Percentiles rank a stretch among this genome's conserved stretches.
These are phyloP conservation scores for Yamadazyma sp. DNA, from an alignment of 805 yeast species.

Conservation along the genomic window DNA sequence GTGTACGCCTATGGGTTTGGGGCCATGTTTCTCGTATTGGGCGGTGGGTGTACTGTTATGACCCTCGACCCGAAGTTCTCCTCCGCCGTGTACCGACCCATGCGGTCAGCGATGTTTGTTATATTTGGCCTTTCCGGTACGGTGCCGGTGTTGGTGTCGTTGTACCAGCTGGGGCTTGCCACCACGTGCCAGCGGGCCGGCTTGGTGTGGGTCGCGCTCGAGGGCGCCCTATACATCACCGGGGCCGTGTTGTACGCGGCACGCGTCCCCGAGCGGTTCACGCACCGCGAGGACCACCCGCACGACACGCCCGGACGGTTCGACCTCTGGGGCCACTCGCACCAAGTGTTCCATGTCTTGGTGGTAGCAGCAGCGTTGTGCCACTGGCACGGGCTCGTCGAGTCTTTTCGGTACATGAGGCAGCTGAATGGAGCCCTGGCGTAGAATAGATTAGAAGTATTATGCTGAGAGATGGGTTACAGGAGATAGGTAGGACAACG, in stretches of 20 bases:
- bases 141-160: slow-evolving; percentile 64
- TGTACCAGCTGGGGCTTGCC: slow-evolving; percentile 45
- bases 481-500: too few relatives aligned
- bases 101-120: slow-evolving; percentile 76
- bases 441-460: too few relatives aligned
- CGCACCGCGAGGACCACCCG: slow-evolving; percentile 25
- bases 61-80: slow-evolving; percentile 68
- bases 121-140: slow-evolving; percentile 76
- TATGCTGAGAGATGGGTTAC: too few relatives aligned
- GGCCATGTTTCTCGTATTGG: slow-evolving; percentile 51
- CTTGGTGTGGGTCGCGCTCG: slow-evolving; percentile 61
- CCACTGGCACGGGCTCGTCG: slow-evolving; percentile 65
- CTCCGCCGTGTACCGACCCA: slow-evolving; percentile 69
- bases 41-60: slow-evolving; percentile 58
- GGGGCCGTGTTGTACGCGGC: slow-evolving; percentile 82
- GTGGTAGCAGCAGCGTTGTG: slow-evolving; percentile 76
- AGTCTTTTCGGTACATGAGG: slow-evolving; percentile 49
- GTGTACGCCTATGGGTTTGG: slow-evolving; percentile 39
- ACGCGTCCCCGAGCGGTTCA: slow-evolving; percentile 71
- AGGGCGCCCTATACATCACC: slow-evolving; percentile 69
- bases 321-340: slow-evolving; percentile 78
- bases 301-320: slow-evolving; percentile 32
- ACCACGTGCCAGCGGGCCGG: slow-evolving; percentile 54
- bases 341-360: slow-evolving; percentile 77
- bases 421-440: too few relatives aligned